Evolutionary conservation across 192 early-diverging fungal genomes (phyloP).

Genomic region (Coemansia sp.): DNA sequence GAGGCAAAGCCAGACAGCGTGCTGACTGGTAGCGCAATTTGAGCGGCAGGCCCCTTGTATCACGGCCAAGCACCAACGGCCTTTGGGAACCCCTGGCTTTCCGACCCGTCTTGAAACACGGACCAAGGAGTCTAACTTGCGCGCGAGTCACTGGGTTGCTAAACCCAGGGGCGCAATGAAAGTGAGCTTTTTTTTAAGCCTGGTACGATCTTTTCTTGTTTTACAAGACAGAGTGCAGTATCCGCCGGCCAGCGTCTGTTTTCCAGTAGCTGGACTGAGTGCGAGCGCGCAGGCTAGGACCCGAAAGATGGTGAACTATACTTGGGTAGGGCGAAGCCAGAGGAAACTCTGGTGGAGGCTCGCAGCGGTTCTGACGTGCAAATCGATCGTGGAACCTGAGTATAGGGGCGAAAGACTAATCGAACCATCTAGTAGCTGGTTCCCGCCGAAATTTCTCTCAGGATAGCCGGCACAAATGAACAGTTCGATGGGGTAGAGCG

Average conservation of each 20-base stretch:
- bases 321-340: constrained; percentile 80
- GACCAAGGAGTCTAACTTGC: constrained; percentile 82
- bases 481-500: constrained; percentile 81
- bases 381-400: constrained; percentile 78
- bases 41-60: no score
- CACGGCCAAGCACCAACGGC: constrained; percentile 28
- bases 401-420: constrained; percentile 83
- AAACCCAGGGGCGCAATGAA: constrained; percentile 59
- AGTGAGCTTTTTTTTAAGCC: constrained; percentile 41
- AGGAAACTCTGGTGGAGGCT: constrained; percentile 79
- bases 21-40: constrained; percentile 14
- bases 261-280: constrained; percentile 53
- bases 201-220: constrained; percentile 37
- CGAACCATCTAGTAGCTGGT: constrained; percentile 85
- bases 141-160: constrained; percentile 67
- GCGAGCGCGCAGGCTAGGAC: constrained; percentile 72
- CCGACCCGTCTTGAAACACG: constrained; percentile 80
- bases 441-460: constrained; percentile 82
- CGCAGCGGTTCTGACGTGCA: constrained; percentile 75
- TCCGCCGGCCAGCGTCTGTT: constrained; percentile 59
- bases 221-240: constrained; percentile 44
- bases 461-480: constrained; percentile 74
- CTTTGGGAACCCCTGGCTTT: constrained; percentile 66
- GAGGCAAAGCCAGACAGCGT: constrained; percentile 18
- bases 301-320: constrained; percentile 84